Evolutionary conservation across 2,329 filamentous ascomycete species (phyloP).

Genomic region (Paecilomyces formosus): DNA sequence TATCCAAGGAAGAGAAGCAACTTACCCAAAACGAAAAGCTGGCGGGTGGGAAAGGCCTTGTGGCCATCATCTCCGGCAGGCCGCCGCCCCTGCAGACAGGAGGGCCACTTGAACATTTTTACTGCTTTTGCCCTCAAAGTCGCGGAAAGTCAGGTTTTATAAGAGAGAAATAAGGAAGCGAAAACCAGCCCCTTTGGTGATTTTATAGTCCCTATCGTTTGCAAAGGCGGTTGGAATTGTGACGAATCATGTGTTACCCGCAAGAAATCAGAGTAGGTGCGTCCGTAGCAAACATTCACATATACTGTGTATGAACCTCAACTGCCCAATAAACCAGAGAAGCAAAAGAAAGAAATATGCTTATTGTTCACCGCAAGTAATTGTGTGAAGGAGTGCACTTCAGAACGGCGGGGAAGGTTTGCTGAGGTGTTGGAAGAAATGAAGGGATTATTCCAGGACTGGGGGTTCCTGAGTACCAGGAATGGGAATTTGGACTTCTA

Average conservation of each 20-base stretch:
- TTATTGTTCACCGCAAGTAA: background rate
- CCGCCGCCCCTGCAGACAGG: slow-evolving; percentile 23
- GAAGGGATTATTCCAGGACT: slow-evolving; percentile 5
- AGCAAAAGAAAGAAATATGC: background rate
- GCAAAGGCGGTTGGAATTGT: background rate
- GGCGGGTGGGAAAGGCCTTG: slow-evolving; percentile 49
- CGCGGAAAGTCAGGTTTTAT: background rate
- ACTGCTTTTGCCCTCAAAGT: background rate
- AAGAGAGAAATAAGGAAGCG: background rate
- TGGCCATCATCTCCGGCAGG: slow-evolving; percentile 23
- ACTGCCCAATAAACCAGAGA: background rate
- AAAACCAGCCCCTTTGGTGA: background rate
- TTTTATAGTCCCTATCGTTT: background rate
- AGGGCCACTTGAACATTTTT: slow-evolving; percentile 27
- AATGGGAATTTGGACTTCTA: slow-evolving; percentile 3
- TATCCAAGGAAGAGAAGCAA: slow-evolving; percentile 1
- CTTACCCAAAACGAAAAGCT: slow-evolving; percentile 51
- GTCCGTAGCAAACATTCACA: background rate
- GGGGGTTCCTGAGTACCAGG: slow-evolving; percentile 6
- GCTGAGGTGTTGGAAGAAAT: slow-evolving; percentile 7
- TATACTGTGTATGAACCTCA: background rate
- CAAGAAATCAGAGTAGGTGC: background rate
- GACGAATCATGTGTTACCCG: background rate
- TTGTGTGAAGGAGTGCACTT: background rate
- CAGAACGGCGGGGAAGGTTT: background rate